Evolutionary conservation across 1,139 yeast genomes (phyloP), one percentile per base, ranked within the genome.

Genomic region (Taiozyma onychis): DNA sequence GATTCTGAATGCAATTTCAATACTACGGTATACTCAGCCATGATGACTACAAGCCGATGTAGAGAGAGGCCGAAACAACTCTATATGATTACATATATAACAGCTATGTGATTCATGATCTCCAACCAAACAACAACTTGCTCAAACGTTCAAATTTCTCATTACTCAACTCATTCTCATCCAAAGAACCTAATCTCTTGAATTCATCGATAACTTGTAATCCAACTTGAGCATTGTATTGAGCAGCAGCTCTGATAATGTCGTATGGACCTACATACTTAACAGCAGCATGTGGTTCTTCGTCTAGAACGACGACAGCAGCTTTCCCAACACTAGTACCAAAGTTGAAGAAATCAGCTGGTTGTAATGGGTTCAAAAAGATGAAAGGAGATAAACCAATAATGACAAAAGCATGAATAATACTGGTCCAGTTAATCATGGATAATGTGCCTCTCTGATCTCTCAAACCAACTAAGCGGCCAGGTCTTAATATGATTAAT

Each of bases 391-490:
- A 28, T 9, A 28, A 13, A 6, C 48, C 32, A 21, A 51, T 32
- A 26, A 28, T 43, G 1, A 34, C 3, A 10, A 39, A 7, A 24
- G 49, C 48, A 18, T 46, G 47, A 16, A 52, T 18, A 27, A 48
- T 27, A 48, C 52, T 48, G 43, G 43, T 46, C 18, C 44, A 27
- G 3, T 51, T 48, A 39, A 51, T 48, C 44, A 44, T 45, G 21
- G 49, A 51, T 8, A 52, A 41, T 21, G 48, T 45, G 10, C 52
- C 52, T n/a, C 47, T 39, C 24, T 51, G 48, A 18, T 43, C 44
- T 45, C 57, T 51, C 9, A 52, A 16, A 16, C 59, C 58, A 39
- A 54, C 48, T 34, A 55, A 44, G 7, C 55, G 57, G 28, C 59
- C 59, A 11, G 58, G 56, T 47, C 58, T 52, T 4, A 54, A 10